Evolutionary conservation across 192 early-diverging fungal species (phyloP).

Genomic region (Funneliformis geosporum): DNA sequence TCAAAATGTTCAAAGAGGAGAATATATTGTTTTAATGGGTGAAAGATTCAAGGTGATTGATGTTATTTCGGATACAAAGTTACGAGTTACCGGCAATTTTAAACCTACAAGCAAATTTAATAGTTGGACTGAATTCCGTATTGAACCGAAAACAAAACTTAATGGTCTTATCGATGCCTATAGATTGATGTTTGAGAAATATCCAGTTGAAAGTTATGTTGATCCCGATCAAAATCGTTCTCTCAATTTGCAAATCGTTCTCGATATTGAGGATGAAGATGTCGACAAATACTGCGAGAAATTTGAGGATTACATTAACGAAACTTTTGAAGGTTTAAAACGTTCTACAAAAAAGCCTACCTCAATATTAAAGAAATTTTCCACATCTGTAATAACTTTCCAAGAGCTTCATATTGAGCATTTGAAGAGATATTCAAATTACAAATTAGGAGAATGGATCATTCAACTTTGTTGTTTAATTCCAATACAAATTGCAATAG

Average conservation of each 20-base stretch:
- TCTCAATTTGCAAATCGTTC: background rate
- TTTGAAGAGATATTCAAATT: background rate
- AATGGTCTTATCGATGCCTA: constrained; percentile 21
- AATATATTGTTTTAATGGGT: constrained; percentile 18
- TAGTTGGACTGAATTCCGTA: constrained; percentile 4
- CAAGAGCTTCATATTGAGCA: constrained; percentile 2
- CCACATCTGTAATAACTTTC: background rate
- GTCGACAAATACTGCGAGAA: background rate
- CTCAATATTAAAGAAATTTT: background rate
- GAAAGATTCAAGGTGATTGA: constrained; percentile 4
- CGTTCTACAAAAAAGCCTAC: constrained; percentile 9
- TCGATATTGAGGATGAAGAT: constrained; percentile 1
- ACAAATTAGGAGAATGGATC: constrained; percentile 6
- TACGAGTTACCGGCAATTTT: background rate
- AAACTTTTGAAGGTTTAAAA: background rate
- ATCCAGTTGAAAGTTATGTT: constrained; percentile 5
- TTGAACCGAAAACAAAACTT: constrained; percentile 12
- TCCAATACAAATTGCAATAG: constrained; percentile 27
- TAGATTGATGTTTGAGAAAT: constrained; percentile 7
- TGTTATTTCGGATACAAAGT: constrained; percentile 19
- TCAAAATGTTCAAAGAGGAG: background rate
- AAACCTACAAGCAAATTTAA: too few relatives aligned
- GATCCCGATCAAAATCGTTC: background rate
- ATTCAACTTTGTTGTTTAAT: constrained; percentile 14
- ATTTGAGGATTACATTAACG: background rate